Evolutionary conservation across 805 yeast species (phyloP), one percentile per base, ranked within the genome.

Genomic region (Millerozyma miso): DNA sequence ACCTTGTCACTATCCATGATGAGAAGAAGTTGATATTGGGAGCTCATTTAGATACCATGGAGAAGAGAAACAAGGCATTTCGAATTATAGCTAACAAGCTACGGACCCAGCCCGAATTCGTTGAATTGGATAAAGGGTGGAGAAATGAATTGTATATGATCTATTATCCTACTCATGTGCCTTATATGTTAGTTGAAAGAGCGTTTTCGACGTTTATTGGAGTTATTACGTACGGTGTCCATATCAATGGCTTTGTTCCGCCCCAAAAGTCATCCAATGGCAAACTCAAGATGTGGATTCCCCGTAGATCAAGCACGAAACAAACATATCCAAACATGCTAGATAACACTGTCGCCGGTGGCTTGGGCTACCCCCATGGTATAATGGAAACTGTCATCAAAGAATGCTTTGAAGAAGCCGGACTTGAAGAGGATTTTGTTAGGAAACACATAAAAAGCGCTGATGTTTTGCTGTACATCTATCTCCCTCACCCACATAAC

Each of bases 341-440:
- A 32, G 99, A 93, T 60, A 91, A 90, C 60, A 88, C 95, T 1
- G 86, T 93, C 4, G 99, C 96, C 0, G 99, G 99, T 1, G 99
- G 99, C 0, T 55, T 93, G 3, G 97, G 95, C 0, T 73, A 83
- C 59, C 96, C 96, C 0, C 70, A 78, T 50, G 88, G 89, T 0
- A 67, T 81, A 2, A 65, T 70, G 55, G 96, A 88, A 37, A 91
- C 97, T 0, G 79, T 83, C 3, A 51, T 86, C 15, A 93, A 93
- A 58, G 99, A 93, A 59, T 80, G 95, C 54, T 72, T 70, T 46
- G 99, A 93, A 55, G 99, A 93, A 55, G 98, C 96, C 0, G 95
- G 95, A 0, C 62, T 91, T n/a, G 49, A 55, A 0, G 66, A 70
- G 38, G 72, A 67, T 0, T 76, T 79, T 45, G 81, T 88, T 1